phyloP scores from a whole-genome alignment of 179 eudicot genomes.

The Amaranthus tricolor region DNA sequence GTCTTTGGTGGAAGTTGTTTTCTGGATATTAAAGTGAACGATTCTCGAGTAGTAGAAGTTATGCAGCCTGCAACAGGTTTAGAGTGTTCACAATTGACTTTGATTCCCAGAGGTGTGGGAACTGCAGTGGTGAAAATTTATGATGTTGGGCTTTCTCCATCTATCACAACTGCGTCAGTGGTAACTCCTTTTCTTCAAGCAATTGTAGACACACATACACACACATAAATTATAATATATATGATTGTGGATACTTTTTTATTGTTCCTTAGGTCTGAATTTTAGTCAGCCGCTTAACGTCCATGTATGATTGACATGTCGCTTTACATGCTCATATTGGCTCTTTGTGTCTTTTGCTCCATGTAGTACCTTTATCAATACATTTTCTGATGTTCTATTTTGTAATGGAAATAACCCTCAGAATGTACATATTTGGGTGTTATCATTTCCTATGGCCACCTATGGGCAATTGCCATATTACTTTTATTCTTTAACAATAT shows the following conservation, averaged over 20 bases:
- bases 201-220: not conserved
- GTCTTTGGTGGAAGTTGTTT: slow-evolving; percentile 81
- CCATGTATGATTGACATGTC: not conserved
- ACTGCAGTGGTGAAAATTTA: slow-evolving; percentile 59
- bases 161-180: slow-evolving; percentile 61
- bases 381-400: not conserved
- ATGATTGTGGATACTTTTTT: not conserved
- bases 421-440: not conserved
- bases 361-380: not conserved
- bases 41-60: slow-evolving; percentile 65
- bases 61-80: slow-evolving; percentile 46
- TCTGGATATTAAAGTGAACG: slow-evolving; percentile 59
- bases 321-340: no score
- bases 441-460: no score
- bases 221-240: no score
- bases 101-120: slow-evolving; percentile 74
- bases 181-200: slow-evolving; percentile 32
- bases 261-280: not conserved
- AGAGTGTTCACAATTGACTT: slow-evolving; percentile 53
- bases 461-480: no score
- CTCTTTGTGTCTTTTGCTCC: not conserved
- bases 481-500: no score
- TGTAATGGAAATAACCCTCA: not conserved
- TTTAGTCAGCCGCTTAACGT: not conserved
- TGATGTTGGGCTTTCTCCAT: slow-evolving; percentile 78